phyloP scores from a whole-genome alignment of 1,284 basidiomycete species.

The Malassezia sp. region DNA sequence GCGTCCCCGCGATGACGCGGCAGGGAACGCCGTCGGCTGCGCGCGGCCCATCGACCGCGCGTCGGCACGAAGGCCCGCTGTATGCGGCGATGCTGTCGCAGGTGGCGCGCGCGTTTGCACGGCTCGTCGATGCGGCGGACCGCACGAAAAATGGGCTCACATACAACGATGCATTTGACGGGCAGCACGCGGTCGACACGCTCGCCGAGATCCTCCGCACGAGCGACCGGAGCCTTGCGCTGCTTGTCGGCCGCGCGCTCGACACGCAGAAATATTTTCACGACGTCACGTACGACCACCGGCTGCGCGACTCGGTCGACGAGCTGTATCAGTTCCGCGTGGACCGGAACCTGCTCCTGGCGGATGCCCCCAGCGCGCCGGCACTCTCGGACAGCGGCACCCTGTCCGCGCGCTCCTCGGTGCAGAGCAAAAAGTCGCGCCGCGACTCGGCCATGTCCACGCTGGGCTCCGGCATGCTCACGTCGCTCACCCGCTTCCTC shows the following conservation, averaged over 20 bases:
- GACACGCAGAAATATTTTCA: conserved; percentile 99
- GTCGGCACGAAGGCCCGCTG: too few relatives aligned
- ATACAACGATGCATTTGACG: conserved; percentile 92
- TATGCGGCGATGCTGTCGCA: conserved; percentile 87
- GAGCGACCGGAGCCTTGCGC: conserved; percentile 85
- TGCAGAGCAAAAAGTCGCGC: neutral
- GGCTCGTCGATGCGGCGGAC: conserved; percentile 65
- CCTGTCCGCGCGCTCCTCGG: neutral
- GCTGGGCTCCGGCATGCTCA: conserved; percentile 81
- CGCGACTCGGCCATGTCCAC: neutral
- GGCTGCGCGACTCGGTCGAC: conserved; percentile 71
- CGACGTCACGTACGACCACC: conserved; percentile 96
- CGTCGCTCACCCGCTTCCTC: conserved; percentile 86
- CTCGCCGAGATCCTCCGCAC: conserved; percentile 97
- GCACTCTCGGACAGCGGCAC: too few relatives aligned
- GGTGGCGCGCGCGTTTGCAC: conserved; percentile 83
- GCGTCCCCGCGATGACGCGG: neutral
- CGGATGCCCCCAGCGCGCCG: too few relatives aligned
- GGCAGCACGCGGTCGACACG: conserved; percentile 87
- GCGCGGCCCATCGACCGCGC: neutral
- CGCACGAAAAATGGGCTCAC: conserved; percentile 85
- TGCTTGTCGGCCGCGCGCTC: conserved; percentile 82
- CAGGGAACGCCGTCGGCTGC: neutral
- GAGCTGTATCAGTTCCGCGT: conserved; percentile 82
- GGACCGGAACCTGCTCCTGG: neutral